Base-by-base conservation (phyloP, 306 rosid genomes). In the Dicorynia guianensis region DNA sequence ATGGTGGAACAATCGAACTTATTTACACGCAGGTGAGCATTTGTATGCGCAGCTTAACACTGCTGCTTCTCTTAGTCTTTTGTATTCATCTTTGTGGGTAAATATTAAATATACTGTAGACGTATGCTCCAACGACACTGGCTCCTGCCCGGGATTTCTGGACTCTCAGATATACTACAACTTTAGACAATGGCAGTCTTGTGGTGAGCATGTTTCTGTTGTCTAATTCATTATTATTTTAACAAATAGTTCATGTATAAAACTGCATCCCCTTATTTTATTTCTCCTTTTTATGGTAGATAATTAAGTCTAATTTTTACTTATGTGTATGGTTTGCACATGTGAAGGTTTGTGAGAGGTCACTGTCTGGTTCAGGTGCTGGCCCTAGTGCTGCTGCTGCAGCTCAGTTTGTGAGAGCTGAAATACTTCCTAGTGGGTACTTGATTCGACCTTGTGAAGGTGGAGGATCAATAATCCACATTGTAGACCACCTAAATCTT, bases 131-230 rank as follows among this genome's bases (percentile, higher is more conserved):
- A 62, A 90, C 97, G 0, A 93, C 96, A 5, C 85, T 92, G 84
- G 99, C 98, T 86, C 93, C 97, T 77, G 99, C 99, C 66, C 90
- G 97, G 72, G 99, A 96, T 88, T 89, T 96, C 76, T 96, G 99
- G 99, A 96, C 99, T 58, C 83, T 96, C 17, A 89, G 99, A 92
- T 96, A 92, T 88, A 96, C 97, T 30, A 87, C 89, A 44, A 90
- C 19, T 38, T 69, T 96, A 84, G 99, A 96, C 14, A 90, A 92
- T 20, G 98, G 97, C 63, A 96, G 98, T 86, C 89, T 96, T 81
- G 97, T 89, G 93, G 99, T 94, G 78, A 76, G 92, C 56, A 47
- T 61, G 66, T 43, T 56, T 68, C 38, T 72, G 4, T 44, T 52
- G 8, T 71, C 33, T 19, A 12, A 33, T 0, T 0, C 47, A 38